Base-by-base conservation (phyloP, 352 stramenopile genomes). In the Globisporangium abappressorium region DNA sequence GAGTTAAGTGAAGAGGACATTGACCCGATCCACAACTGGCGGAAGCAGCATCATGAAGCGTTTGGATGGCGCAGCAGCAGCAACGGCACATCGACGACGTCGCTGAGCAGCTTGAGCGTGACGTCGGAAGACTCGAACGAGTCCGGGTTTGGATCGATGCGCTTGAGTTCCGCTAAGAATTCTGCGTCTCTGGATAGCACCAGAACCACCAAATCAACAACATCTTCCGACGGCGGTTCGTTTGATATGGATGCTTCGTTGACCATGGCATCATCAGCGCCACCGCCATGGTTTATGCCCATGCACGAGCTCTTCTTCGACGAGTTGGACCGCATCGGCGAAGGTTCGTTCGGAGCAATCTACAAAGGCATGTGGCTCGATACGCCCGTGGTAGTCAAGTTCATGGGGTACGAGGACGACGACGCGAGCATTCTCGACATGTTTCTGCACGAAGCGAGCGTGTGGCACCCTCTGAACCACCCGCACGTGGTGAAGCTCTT, bases 401-500 rank as follows among this genome's bases (percentile, higher is more conserved):
- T 67, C 51, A 67, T 67, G 62, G 62, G 62, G 1, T 67, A 67
- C 51, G 62, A 62, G n/a, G 58, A 56, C 58, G 41, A 54, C 6
- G 51, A 47, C 26, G 15, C 15, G 18, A 53, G n/a, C 34, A 22
- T 12, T 26, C 33, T 53, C 24, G 57, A 34, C 14, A 53, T 60
- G 26, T 77, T 80, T 43, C 54, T 76, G 47, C 66, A 66, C 33
- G 76, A 83, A 57, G 60, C 70, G 14, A 65, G 71, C 18, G 70
- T 81, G 62, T 83, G 76, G 76, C 72, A 70, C 51, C 54, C 59
- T 2, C 38, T 83, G 33, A 71, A 70, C 20, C 76, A 83, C 54
- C 76, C 76, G 30, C 72, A 83, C 66, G 65, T 83, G 24, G 34
- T 83, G 28, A 76, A 74, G 24, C 64, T 83, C 15, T 81, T 74